Evolutionary conservation across 306 rosid species (phyloP).

Genomic region (Cucumis cinereus): DNA sequence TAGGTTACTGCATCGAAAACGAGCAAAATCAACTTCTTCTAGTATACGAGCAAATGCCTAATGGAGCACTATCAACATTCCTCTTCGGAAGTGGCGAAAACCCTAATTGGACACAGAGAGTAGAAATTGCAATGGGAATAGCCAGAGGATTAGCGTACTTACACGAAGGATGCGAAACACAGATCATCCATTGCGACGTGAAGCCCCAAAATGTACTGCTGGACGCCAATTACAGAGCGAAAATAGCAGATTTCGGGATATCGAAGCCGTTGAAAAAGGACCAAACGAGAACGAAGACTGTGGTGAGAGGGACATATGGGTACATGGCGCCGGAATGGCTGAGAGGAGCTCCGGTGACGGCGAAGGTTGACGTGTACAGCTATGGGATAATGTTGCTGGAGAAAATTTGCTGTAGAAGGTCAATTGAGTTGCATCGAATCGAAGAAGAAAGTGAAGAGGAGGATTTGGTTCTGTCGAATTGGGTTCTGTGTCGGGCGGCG

Average conservation of each 20-base stretch:
- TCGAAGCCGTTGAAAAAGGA: conserved; percentile 19
- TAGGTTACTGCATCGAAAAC: conserved; percentile 25
- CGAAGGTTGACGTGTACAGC: conserved; percentile 24
- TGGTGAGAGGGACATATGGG: conserved; percentile 23
- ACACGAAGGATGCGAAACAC: conserved; percentile 29
- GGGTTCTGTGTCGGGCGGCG: conserved; percentile 11
- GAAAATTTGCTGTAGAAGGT: conserved; percentile 19
- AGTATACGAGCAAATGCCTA: conserved; percentile 25
- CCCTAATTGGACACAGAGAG: conserved; percentile 6
- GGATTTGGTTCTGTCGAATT: conserved; percentile 6
- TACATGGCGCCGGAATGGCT: conserved; percentile 36
- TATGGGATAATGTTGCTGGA: conserved; percentile 25
- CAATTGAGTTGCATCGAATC: conserved; percentile 4
- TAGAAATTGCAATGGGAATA: conserved; percentile 5
- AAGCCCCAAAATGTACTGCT: conserved; percentile 22
- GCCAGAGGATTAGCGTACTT: conserved; percentile 25
- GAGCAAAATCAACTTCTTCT: conserved; percentile 10
- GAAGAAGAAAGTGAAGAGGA: conserved; percentile 16
- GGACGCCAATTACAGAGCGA: conserved; percentile 14
- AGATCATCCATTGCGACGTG: conserved; percentile 34
- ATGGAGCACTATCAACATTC: conserved; percentile 17
- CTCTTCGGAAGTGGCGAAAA: conserved; percentile 9
- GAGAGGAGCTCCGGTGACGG: conserved; percentile 15
- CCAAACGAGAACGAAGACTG: conserved; percentile 22
- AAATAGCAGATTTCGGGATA: conserved; percentile 27